Conservation (phyloP, 352 stramenopile genomes). For the Globisporangium abappressorium region DNA sequence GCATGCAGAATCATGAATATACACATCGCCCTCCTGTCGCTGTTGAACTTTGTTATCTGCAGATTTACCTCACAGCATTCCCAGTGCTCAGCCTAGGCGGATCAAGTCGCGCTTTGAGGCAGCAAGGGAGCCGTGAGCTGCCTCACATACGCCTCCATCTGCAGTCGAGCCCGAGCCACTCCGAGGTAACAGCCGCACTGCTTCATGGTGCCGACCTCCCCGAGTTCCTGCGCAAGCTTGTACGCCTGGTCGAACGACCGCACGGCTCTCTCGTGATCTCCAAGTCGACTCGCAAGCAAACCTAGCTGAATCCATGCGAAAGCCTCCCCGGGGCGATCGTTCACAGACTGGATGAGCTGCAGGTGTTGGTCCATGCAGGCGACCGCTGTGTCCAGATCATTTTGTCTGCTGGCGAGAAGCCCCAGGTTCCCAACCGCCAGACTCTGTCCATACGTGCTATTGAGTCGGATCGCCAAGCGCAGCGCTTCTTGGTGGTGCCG, state of each 20-base stretch:
- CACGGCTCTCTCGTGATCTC: constrained; percentile 64
- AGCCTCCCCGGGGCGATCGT: constrained; percentile 68
- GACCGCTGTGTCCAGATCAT: constrained; percentile 68
- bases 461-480: constrained; percentile 79
- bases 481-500: constrained; percentile 86
- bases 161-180: constrained; percentile 58
- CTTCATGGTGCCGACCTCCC: constrained; percentile 62
- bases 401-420: constrained; percentile 79
- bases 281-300: constrained; percentile 54
- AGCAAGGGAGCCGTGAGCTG: constrained; percentile 37
- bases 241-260: constrained; percentile 80
- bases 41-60: background rate
- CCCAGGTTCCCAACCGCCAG: constrained; percentile 87
- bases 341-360: constrained; percentile 85
- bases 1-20: constrained; percentile 6
- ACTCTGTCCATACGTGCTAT: constrained; percentile 83
- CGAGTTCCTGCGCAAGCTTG: constrained; percentile 65
- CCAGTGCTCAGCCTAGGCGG: background rate
- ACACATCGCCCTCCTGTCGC: background rate
- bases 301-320: constrained; percentile 88
- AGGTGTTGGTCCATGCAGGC: constrained; percentile 90
- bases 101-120: constrained; percentile 7
- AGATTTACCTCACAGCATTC: background rate
- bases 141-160: constrained; percentile 57
- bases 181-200: constrained; percentile 83